Evolutionary conservation across 306 rosid genomes (phyloP).

Genomic region (Ormosia semicastrata): DNA sequence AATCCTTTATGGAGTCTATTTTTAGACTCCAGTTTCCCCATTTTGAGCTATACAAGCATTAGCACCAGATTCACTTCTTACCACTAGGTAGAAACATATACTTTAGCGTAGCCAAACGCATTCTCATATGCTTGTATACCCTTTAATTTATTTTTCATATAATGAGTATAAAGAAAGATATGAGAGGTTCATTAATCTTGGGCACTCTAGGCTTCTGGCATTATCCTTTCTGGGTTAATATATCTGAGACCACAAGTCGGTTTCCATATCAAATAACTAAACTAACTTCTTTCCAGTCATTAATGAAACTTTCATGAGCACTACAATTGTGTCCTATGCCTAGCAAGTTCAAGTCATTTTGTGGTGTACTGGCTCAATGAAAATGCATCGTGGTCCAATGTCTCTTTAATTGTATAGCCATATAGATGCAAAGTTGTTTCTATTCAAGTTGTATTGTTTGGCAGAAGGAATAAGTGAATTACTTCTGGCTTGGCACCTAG

Average conservation of each 20-base stretch:
- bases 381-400: not conserved
- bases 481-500: not conserved
- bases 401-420: not conserved
- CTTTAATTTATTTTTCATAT: not conserved
- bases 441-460: constrained; percentile 4
- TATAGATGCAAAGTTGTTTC: not conserved
- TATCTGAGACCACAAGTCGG: not conserved
- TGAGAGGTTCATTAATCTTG: not conserved
- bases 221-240: not conserved
- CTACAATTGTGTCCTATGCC: not conserved
- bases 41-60: not conserved
- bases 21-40: not conserved
- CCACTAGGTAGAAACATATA: not conserved
- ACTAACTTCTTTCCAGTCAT: not conserved
- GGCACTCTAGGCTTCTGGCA: not conserved
- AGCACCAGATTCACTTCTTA: not conserved
- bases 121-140: not conserved
- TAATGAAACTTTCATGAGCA: not conserved
- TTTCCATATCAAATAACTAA: constrained; percentile 10
- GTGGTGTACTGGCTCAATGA: not conserved
- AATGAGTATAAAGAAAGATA: not conserved
- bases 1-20: not conserved
- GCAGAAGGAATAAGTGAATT: not conserved
- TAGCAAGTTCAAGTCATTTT: not conserved
- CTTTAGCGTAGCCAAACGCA: not conserved